A percentile compares a stretch with the other conserved stretches of the same genome.
These are phyloP conservation scores for Apiotrichum gracile DNA, from an alignment of 1,284 basidiomycete species.

Conservation along the genomic window DNA sequence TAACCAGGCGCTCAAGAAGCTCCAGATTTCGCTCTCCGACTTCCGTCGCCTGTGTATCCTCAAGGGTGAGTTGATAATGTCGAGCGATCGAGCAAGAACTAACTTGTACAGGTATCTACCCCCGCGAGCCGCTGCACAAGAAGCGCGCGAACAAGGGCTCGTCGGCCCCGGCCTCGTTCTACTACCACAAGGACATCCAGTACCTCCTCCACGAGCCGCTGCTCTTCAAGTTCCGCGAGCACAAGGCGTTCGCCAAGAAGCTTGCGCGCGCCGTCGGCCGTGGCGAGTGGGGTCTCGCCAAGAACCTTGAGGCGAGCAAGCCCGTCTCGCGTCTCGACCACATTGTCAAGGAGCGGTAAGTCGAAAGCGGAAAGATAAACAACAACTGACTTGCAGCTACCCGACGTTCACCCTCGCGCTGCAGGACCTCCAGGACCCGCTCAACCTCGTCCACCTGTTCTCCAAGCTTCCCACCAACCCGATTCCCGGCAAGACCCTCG, in stretches of 20 bases:
- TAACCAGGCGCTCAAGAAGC: constrained; percentile 80
- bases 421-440: constrained; percentile 93
- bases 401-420: constrained; percentile 95
- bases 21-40: constrained; percentile 94
- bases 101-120: constrained; percentile 78
- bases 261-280: constrained; percentile 87
- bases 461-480: constrained; percentile 77
- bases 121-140: constrained; percentile 84
- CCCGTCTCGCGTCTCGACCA: constrained; percentile 87
- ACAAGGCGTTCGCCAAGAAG: constrained; percentile 98
- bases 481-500: constrained; percentile 54
- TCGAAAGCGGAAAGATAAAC: background rate
- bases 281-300: constrained; percentile 90
- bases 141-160: constrained; percentile 98
- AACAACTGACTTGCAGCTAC: constrained; percentile 51
- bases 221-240: constrained; percentile 88
- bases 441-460: constrained; percentile 92
- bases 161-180: constrained; percentile 93
- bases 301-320: constrained; percentile 87
- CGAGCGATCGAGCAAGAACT: background rate
- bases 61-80: constrained; percentile 76
- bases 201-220: constrained; percentile 97
- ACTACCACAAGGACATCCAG: constrained; percentile 97
- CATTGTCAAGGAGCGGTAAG: constrained; percentile 83
- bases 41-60: constrained; percentile 96